Conservation (phyloP, 176 grass and related monocot species). For the Melocanna baccifera region DNA sequence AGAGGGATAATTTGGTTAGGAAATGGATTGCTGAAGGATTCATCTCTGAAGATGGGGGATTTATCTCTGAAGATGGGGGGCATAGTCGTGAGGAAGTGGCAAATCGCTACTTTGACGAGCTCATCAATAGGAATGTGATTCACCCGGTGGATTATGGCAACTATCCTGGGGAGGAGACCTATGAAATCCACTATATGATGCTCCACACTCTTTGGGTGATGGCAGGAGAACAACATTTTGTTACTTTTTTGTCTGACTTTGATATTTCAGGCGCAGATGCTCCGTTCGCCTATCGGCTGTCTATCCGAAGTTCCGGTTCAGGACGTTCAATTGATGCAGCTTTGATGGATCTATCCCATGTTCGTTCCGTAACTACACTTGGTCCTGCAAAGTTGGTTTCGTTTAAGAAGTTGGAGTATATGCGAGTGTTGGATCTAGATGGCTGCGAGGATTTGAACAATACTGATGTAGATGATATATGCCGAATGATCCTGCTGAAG, state of each 20-base stretch:
- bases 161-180: not conserved
- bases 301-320: not conserved
- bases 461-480: not conserved
- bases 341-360: not conserved
- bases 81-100: not conserved
- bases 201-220: not conserved
- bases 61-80: not conserved
- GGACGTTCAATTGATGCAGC: not conserved
- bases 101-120: not conserved
- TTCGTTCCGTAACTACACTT: not conserved
- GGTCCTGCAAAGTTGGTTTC: not conserved
- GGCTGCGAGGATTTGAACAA: not conserved
- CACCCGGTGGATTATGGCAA: not conserved
- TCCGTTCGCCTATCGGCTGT: not conserved
- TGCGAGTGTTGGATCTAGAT: conserved; percentile 25
- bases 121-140: conserved; percentile 6
- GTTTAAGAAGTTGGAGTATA: no score
- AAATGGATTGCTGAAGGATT: conserved; percentile 25
- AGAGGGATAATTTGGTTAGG: not conserved
- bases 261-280: not conserved
- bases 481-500: not conserved
- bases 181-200: not conserved
- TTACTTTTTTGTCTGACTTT: not conserved
- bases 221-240: not conserved
- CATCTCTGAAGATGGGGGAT: not conserved